Evolutionary conservation across 495 filamentous ascomycete species (phyloP), one percentile per base, ranked within the genome.

Genomic region (Aspergillus sparsus): DNA sequence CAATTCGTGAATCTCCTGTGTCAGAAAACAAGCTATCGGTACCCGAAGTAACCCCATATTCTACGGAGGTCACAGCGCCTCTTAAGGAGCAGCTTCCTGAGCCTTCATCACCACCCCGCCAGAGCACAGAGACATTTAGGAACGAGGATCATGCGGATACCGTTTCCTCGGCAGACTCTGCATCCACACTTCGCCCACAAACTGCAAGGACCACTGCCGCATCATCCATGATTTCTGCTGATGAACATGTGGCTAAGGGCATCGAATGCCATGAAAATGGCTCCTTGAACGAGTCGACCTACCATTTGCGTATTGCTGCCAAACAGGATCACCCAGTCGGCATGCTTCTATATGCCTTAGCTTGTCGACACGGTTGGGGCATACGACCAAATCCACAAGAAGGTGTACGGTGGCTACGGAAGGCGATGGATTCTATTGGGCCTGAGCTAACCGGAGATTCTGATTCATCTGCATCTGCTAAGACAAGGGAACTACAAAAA

Each of bases 341-440:
- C 11, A 98, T 98, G 94, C 79, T 98, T 6, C 80, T 98, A 8
- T 98, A 97, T 72, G 95, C 93, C 6, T 82, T 98, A 42, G 95
- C 94, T 35, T 97, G 93, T 68, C 85, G 95, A n/a, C 94, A 98
- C 69, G 94, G 94, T 32, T 98, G 94, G 94, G 94, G 94, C 9
- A 97, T 97, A 91, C 85, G 91, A 15, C 83, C 91, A 15, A 96
- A 97, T 69, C 90, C 88, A 63, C 79, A 79, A 36, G 94, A 98
- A 75, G 95, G 89, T 8, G 89, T 98, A 3, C 83, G 85, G 66
- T 98, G 94, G 94, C 77, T 96, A 49, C 85, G 89, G 33, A 92
- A 90, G 63, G 94, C 96, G 5, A 91, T 92, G 42, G 90, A 97
- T 63, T 86, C 83, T n/a, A 89, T 89, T 7, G 85, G 86, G 35